A percentile compares a stretch with the other conserved stretches of the same genome.
phyloP scores from a whole-genome alignment of 768 basidiomycete genomes.

The Ramaria sp. region DNA sequence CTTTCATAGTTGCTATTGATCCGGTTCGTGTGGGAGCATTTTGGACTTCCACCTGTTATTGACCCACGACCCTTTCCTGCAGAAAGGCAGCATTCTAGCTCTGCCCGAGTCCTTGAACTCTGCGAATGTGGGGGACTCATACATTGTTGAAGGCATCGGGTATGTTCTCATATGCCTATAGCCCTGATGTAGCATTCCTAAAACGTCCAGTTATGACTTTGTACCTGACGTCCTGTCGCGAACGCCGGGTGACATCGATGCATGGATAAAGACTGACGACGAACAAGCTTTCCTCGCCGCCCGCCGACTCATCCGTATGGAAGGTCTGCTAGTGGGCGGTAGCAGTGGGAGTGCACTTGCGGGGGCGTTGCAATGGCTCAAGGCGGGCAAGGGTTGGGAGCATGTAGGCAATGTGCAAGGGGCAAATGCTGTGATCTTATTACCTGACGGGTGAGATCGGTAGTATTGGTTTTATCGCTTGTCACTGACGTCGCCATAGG shows the following conservation, averaged over 20 bases:
- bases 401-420: slow-evolving; percentile 53
- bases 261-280: slow-evolving; percentile 84
- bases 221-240: slow-evolving; percentile 79
- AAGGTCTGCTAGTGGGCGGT: slow-evolving; percentile 89
- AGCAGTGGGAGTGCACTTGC: slow-evolving; percentile 82
- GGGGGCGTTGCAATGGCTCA: slow-evolving; percentile 71
- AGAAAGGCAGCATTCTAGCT: slow-evolving; percentile 87
- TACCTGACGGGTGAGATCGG: slow-evolving; percentile 79
- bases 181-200: too few species aligned
- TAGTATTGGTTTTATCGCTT: background rate
- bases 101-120: slow-evolving; percentile 54
- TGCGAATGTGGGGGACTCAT: slow-evolving; percentile 38
- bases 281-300: slow-evolving; percentile 71
- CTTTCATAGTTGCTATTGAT: slow-evolving; percentile 78
- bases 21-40: slow-evolving; percentile 48
- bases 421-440: slow-evolving; percentile 77
- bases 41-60: background rate
- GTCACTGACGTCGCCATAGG: slow-evolving; percentile 27
- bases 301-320: slow-evolving; percentile 63
- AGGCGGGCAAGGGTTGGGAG: slow-evolving; percentile 50
- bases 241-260: slow-evolving; percentile 43
- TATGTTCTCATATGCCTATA: slow-evolving; percentile 19
- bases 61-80: background rate
- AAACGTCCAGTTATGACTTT: slow-evolving; percentile 79
- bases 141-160: slow-evolving; percentile 93